Evolutionary conservation across 2,329 filamentous ascomycete species (phyloP), one percentile per base, ranked within the genome.

Genomic region (Trichophaea hybrida): DNA sequence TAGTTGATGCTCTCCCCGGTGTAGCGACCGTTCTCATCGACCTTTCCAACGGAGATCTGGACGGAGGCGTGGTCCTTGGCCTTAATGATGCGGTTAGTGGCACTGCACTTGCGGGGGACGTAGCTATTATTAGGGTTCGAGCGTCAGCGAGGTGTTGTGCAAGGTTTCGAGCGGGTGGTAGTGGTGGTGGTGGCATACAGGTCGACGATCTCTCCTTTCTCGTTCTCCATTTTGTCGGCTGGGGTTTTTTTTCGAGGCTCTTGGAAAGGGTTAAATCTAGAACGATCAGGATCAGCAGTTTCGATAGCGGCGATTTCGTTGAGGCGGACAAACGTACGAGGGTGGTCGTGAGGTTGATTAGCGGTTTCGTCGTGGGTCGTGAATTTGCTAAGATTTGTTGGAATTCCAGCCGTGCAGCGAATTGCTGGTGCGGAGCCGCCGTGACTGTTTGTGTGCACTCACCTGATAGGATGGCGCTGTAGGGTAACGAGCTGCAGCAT

Each of bases 1-100:
- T 95, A 98, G 74, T 88, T 84, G 78, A 96, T 86, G 84, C 90
- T 94, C 80, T 96, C 93, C 77, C 91, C 89, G 70, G 88, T 88
- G 69, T 90, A 89, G 72, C 90, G 88, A 75, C 93, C 93, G 80
- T 90, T 94, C 85, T 98, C 93, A 77, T 97, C 91, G 72, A 98
- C 93, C 81, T 96, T 97, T 77, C 85, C 91, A 74, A 98, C 80
- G 71, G 85, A 88, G 77, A 98, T 88, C 79, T 98, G 93, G 71
- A 97, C 93, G 66, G 88, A 94, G 72, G 88, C 91, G 83, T 98
- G 93, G 80, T 98, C 93, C 81, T 97, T 96, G 81, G 93, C 89
- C 82, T 96, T 96, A 85, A 98, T 97, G 82, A 97, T 96, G 79
- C 93, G 88, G 88, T 94, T 94, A 77, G 91, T 95, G 72, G 90